Evolutionary conservation across 257 asterid species (phyloP).

Genomic region (Nicotiana tabacum): DNA sequence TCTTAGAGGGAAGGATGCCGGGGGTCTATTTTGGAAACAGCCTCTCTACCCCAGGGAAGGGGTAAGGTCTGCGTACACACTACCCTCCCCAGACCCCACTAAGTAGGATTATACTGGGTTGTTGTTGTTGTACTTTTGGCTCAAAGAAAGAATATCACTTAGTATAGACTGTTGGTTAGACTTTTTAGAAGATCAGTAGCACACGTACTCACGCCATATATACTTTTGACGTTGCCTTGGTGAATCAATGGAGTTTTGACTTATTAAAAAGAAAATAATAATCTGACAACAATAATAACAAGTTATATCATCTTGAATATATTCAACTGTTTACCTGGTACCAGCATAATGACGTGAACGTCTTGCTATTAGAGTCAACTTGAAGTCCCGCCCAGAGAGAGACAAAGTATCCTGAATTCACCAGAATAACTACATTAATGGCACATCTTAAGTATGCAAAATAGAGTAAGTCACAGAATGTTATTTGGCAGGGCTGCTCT

Average conservation of each 20-base stretch:
- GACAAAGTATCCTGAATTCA: slow-evolving; percentile 62
- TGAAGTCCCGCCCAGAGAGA: slow-evolving; percentile 71
- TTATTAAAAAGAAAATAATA: background rate
- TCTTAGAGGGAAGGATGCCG: too few species aligned
- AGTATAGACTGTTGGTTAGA: background rate
- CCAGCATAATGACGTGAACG: slow-evolving; percentile 99
- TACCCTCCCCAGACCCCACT: too few species aligned
- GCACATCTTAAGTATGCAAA: background rate
- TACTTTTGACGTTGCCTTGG: background rate
- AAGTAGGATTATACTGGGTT: too few species aligned
- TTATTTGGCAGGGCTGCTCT: background rate
- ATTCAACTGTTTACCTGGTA: slow-evolving; percentile 52
- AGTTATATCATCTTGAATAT: background rate
- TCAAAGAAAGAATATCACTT: background rate
- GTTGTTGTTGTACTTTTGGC: background rate
- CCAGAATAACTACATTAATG: slow-evolving; percentile 13
- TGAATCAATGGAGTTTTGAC: background rate
- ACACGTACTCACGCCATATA: background rate
- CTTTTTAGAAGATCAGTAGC: background rate
- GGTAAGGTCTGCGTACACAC: too few species aligned
- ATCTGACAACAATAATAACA: background rate
- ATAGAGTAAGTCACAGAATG: background rate
- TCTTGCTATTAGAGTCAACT: slow-evolving; percentile 71
- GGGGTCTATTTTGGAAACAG: too few species aligned
- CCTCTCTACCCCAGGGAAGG: too few species aligned